Evolutionary conservation across 208 protist genomes (phyloP).

Genomic region (Tritrichomonas foetus): DNA sequence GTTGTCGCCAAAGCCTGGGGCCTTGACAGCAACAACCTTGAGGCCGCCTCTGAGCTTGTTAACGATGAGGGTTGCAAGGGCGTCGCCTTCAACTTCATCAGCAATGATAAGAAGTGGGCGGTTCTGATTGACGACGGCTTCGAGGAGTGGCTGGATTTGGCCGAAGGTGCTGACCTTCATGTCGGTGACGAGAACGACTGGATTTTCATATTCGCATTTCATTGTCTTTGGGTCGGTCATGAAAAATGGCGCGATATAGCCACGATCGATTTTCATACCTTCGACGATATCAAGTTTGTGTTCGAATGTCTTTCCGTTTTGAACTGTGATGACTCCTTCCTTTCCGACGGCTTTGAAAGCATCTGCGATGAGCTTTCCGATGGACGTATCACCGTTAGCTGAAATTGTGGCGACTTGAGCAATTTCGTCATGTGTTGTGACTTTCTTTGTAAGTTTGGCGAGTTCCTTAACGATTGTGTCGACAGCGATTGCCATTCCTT

Average conservation of each 20-base stretch:
- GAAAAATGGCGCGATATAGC: conserved; percentile 97
- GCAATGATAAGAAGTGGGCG: conserved; percentile 94
- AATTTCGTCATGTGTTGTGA: conserved; percentile 88
- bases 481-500: conserved; percentile 93
- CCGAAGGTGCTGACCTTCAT: conserved; percentile 80
- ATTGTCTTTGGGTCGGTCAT: conserved; percentile 91
- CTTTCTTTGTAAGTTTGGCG: conserved; percentile 73
- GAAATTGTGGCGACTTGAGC: conserved; percentile 95
- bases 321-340: conserved; percentile 96
- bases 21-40: conserved; percentile 76
- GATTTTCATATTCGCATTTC: conserved; percentile 83
- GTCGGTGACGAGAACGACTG: conserved; percentile 81
- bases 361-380: conserved; percentile 89
- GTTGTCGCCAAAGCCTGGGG: conserved; percentile 97
- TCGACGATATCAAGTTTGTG: conserved; percentile 84
- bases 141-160: conserved; percentile 55
- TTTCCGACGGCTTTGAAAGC: conserved; percentile 98
- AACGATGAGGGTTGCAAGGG: conserved; percentile 81
- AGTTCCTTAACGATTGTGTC: conserved; percentile 68
- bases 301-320: conserved; percentile 92
- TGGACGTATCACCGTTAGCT: conserved; percentile 93
- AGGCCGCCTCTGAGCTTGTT: conserved; percentile 75
- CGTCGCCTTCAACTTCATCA: conserved; percentile 95
- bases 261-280: conserved; percentile 66
- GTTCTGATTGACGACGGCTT: conserved; percentile 52